Evolutionary conservation across 2,329 filamentous ascomycete genomes (phyloP).

Genomic region (Fonsecaea monophora): DNA sequence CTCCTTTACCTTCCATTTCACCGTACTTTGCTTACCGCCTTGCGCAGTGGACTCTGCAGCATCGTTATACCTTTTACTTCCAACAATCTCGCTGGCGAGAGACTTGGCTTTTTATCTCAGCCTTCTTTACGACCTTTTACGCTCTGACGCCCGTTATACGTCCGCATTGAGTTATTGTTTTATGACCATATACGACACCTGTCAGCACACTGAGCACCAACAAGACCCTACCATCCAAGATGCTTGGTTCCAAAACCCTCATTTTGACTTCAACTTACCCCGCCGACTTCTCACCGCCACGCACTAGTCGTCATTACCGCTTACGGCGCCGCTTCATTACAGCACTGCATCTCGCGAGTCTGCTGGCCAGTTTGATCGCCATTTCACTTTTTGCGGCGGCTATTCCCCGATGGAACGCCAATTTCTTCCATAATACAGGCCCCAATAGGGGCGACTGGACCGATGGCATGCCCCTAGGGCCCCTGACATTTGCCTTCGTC

Average conservation of each 20-base stretch:
- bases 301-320: slow-evolving; percentile 20
- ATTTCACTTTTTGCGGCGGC: slow-evolving; percentile 42
- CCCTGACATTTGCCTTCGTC: slow-evolving; percentile 38
- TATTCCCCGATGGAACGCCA: slow-evolving; percentile 42
- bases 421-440: slow-evolving; percentile 42
- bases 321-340: slow-evolving; percentile 31
- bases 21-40: background rate
- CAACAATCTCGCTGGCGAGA: slow-evolving; percentile 12
- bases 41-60: background rate
- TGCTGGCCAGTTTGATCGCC: slow-evolving; percentile 40
- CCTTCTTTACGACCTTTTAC: background rate
- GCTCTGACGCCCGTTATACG: background rate
- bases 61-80: background rate
- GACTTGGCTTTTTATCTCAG: background rate
- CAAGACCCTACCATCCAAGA: slow-evolving; percentile 2
- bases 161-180: background rate
- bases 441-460: slow-evolving; percentile 43
- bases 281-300: slow-evolving; percentile 23
- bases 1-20: background rate
- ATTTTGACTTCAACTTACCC: slow-evolving; percentile 34
- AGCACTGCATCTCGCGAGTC: slow-evolving; percentile 38
- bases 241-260: slow-evolving; percentile 32
- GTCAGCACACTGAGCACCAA: slow-evolving; percentile 7
- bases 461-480: slow-evolving; percentile 43
- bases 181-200: slow-evolving; percentile 1